phyloP scores from a whole-genome alignment of 345 rosid genomes.

The Salix caprea region DNA sequence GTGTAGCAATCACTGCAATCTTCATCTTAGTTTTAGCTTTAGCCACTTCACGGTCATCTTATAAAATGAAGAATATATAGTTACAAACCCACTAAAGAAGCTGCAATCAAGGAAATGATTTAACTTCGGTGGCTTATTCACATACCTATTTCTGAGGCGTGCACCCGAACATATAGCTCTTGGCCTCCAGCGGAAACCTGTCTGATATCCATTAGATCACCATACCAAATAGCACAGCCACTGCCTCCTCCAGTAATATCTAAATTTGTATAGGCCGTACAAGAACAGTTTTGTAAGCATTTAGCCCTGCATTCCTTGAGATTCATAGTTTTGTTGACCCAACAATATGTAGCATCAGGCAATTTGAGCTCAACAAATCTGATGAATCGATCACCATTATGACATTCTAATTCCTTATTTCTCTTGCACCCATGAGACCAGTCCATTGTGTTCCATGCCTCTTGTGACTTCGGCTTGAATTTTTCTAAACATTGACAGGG shows the following conservation, averaged over 20 bases:
- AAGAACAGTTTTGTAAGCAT: conserved; percentile 17
- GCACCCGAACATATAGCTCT: conserved; percentile 5
- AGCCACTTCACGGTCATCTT: not conserved
- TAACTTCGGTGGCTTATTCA: not conserved
- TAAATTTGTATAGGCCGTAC: conserved; percentile 8
- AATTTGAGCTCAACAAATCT: not conserved
- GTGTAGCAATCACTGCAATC: not conserved
- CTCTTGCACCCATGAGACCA: not conserved
- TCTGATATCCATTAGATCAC: conserved; percentile 11
- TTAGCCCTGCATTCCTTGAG: conserved; percentile 12
- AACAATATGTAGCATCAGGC: conserved; percentile 12
- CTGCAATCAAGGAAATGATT: not conserved
- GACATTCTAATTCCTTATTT: not conserved
- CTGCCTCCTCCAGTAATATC: conserved; percentile 11
- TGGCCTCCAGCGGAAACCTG: not conserved
- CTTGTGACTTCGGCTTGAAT: not conserved
- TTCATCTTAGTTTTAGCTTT: not conserved
- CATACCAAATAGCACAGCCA: conserved; percentile 14
- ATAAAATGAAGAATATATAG: not conserved
- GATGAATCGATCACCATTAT: not conserved
- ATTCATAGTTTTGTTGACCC: conserved; percentile 12
- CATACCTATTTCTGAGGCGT: conserved; percentile 16
- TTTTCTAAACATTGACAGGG: conserved; percentile 4
- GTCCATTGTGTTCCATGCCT: not conserved
- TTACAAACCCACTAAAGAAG: not conserved